Conservation (phyloP, 176 grass and related monocot genomes). For the Melocanna baccifera region DNA sequence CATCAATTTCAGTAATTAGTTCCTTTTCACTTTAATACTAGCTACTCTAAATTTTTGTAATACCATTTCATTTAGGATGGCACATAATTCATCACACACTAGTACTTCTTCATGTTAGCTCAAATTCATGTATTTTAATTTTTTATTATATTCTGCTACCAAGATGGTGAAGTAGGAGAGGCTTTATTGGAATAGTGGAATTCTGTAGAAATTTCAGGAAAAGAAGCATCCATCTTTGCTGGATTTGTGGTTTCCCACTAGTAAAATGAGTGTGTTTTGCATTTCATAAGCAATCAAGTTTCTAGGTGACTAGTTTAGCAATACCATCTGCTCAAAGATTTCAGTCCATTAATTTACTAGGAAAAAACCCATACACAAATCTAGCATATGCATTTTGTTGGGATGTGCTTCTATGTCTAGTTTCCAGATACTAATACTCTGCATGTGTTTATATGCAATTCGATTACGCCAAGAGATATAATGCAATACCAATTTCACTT, state of each 20-base stretch:
- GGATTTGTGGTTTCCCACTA: not conserved
- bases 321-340: not conserved
- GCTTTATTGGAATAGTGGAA: not conserved
- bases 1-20: not conserved
- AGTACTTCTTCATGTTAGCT: too few species aligned
- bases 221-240: not conserved
- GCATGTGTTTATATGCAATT: not conserved
- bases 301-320: not conserved
- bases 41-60: not conserved
- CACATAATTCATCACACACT: too few species aligned
- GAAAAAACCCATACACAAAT: not conserved
- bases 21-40: not conserved
- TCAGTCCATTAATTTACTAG: not conserved
- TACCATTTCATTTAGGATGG: not conserved
- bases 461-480: not conserved
- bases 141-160: too few species aligned
- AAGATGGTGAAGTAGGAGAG: too few species aligned
- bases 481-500: not conserved
- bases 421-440: not conserved
- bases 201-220: not conserved
- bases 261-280: not conserved
- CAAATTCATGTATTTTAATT: too few species aligned
- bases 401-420: not conserved
- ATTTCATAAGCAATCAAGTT: slow-evolving; percentile 9
- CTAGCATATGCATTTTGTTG: not conserved